Base-by-base conservation (phyloP, 2,329 filamentous ascomycete genomes). In the Clarireedia homoeocarpa region DNA sequence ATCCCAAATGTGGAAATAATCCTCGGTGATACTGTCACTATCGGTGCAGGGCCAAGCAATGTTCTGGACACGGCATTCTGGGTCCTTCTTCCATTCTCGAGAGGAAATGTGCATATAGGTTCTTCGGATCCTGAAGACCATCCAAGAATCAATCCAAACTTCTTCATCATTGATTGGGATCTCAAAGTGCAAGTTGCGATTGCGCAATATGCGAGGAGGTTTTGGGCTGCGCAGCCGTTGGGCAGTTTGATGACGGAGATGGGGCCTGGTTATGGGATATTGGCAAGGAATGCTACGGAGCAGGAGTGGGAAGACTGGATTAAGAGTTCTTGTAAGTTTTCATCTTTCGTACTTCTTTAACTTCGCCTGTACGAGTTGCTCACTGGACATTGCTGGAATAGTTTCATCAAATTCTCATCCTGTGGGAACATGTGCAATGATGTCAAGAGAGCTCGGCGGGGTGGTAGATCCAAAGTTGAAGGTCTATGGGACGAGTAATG, bases 1-100 rank as follows among this genome's bases (percentile, higher is more conserved):
- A 70, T 77, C 0, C 75, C 78, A 0, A 66, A 79, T 2, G 73
- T 71, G 0, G 79, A 81, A 62, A 68, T 77, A 1, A 64, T 81
- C 47, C 66, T 69, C 0, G 70, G 71, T 0, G 58, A 62, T 2
- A 55, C 59, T 2, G 44, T 51, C 1, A 34, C 26, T 2, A 24
- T 39, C 6, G 59, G 59, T 4, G 6, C 10, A n/a, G 42, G 52
- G 4, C 61, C 61, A 2, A 67, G 62, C 1, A 63, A 64, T 2
- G 61, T 70, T 4, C 61, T 74, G 6, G 64, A 65, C 17, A 71
- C 75, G 0, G 66, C 70, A 5, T 70, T 69, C 54, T 75, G 71
- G 69, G 5, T 70, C 66, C 53, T 75, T 69, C 61, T 71, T 38
- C 70, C 73, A 1, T 70, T 75, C 26, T 75, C 73, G 0, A 68